Percentiles rank a stretch among this genome's conserved stretches.
phyloP scores from a whole-genome alignment of 768 basidiomycete species.

The Hygrocybe punicea region DNA sequence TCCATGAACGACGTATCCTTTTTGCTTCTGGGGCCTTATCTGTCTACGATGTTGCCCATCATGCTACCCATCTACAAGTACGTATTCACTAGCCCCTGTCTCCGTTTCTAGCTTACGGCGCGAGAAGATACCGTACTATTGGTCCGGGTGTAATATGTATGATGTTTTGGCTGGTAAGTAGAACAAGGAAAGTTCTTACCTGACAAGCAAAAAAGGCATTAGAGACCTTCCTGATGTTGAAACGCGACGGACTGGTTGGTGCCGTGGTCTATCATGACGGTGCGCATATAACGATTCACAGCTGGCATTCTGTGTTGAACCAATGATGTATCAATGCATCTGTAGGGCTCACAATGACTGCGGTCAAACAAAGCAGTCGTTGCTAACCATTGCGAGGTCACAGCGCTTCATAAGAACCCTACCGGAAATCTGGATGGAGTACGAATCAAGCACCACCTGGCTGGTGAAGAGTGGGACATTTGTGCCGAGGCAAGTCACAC shows the following conservation, averaged over 20 bases:
- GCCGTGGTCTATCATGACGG: constrained; percentile 98
- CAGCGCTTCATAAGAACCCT: constrained; percentile 63
- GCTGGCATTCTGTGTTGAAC: too few relatives aligned
- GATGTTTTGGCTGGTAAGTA: constrained; percentile 92
- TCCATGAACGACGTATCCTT: constrained; percentile 98
- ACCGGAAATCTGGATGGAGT: constrained; percentile 70
- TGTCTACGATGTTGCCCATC: constrained; percentile 90
- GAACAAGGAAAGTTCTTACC: constrained; percentile 93
- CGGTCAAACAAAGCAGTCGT: too few relatives aligned
- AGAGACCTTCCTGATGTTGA: constrained; percentile 96
- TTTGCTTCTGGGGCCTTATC: too few relatives aligned
- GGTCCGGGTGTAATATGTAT: too few relatives aligned
- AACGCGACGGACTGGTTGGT: constrained; percentile 85
- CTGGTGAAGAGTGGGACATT: constrained; percentile 78
- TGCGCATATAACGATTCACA: constrained; percentile 45
- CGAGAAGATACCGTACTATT: too few relatives aligned
- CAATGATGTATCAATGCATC: too few relatives aligned
- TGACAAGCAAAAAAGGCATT: constrained; percentile 92
- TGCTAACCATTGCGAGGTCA: constrained; percentile 89
- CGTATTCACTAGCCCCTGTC: too few relatives aligned
- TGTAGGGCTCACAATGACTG: too few relatives aligned
- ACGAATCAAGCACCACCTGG: constrained; percentile 73
- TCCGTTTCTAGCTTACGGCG: too few relatives aligned
- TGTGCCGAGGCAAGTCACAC: constrained; percentile 59
- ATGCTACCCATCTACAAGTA: too few relatives aligned